These are phyloP conservation scores for Zelopaecilomyces penicillatus DNA, from an alignment of 2,329 filamentous ascomycete species.

Conservation along the genomic window DNA sequence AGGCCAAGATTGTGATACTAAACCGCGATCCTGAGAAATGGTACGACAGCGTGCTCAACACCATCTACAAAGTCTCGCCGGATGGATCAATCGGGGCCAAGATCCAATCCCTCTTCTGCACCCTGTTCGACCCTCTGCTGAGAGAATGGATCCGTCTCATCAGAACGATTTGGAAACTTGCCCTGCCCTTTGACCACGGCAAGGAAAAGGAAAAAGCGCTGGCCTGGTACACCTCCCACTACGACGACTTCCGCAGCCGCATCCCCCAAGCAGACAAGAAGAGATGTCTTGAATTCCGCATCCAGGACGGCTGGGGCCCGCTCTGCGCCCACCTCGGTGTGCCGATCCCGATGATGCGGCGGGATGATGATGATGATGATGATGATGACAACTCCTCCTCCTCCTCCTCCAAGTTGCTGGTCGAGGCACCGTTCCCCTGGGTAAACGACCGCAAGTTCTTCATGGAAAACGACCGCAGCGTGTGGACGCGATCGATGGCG, in stretches of 20 bases:
- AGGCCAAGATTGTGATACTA: constrained; percentile 31
- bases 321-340: constrained; percentile 32
- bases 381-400: no score
- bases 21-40: constrained; percentile 30
- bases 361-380: constrained; percentile 19
- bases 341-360: constrained; percentile 24
- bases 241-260: constrained; percentile 25
- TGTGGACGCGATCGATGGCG: background rate
- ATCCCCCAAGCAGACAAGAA: constrained; percentile 19
- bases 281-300: constrained; percentile 28
- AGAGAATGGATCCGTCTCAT: constrained; percentile 20
- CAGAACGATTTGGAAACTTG: constrained; percentile 16
- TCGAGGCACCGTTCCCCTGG: constrained; percentile 24
- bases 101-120: constrained; percentile 16
- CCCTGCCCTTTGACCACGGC: constrained; percentile 22
- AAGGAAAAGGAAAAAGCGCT: constrained; percentile 28
- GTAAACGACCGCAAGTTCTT: constrained; percentile 24
- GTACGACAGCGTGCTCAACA: constrained; percentile 23
- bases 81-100: no score
- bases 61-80: constrained; percentile 12
- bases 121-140: constrained; percentile 17
- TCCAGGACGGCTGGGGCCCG: constrained; percentile 33
- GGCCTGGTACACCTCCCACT: constrained; percentile 28
- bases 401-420: constrained; percentile 5
- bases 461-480: constrained; percentile 5